Evolutionary conservation across 164 flowering plant genomes (phyloP).

Genomic region (Tinospora cordifolia): DNA sequence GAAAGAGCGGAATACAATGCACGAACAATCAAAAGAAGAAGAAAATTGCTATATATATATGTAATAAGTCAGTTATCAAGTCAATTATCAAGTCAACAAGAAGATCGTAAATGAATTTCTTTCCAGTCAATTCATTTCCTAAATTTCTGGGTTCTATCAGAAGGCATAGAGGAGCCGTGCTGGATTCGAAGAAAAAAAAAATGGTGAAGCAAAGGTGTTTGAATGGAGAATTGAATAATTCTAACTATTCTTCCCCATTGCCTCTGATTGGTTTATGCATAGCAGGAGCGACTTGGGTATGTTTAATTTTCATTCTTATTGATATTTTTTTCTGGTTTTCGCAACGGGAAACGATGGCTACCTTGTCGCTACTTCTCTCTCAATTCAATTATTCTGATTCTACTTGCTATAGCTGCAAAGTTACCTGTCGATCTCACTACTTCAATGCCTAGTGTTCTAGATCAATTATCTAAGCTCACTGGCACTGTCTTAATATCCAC

Average conservation of each 20-base stretch:
- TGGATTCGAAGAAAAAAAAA: neutral
- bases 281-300: neutral
- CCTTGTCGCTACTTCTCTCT: conserved; percentile 4
- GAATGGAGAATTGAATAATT: neutral
- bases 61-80: neutral
- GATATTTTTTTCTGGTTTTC: neutral
- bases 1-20: too few species aligned
- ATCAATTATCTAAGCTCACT: conserved; percentile 4
- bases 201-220: neutral
- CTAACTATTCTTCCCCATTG: conserved; percentile 1
- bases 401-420: neutral
- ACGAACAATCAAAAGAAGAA: too few species aligned
- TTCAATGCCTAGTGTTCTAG: neutral
- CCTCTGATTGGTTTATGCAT: neutral
- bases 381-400: neutral
- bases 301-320: neutral
- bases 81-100: neutral
- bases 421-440: conserved; percentile 2
- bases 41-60: too few species aligned
- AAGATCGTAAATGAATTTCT: neutral
- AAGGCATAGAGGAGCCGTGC: neutral
- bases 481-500: too few species aligned
- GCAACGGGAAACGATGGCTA: neutral
- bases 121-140: neutral
- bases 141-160: neutral